Evolutionary conservation across 2,329 filamentous ascomycete genomes (phyloP).

Genomic region (Phoma herbarum): DNA sequence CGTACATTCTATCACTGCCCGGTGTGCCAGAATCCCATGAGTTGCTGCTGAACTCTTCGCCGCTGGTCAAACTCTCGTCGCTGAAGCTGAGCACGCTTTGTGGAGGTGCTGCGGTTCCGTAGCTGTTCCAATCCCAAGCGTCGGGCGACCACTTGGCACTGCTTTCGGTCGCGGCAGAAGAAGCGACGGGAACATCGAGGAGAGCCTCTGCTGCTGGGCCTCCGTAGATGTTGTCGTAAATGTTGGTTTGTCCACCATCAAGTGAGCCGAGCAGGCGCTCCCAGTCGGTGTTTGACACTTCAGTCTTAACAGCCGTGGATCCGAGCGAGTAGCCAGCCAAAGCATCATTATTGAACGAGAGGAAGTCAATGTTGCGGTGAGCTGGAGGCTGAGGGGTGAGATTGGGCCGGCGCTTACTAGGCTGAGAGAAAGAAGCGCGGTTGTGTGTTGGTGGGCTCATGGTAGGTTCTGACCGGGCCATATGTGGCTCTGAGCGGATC

Average conservation of each 20-base stretch:
- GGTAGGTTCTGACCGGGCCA: slow-evolving; percentile 58
- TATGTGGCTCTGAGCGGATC: slow-evolving; percentile 55
- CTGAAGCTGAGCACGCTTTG: slow-evolving; percentile 68
- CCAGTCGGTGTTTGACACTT: slow-evolving; percentile 76
- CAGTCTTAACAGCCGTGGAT: slow-evolving; percentile 51
- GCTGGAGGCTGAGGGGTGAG: slow-evolving; percentile 30
- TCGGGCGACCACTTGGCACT: slow-evolving; percentile 48
- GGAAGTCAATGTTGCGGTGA: slow-evolving; percentile 58
- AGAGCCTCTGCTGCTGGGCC: slow-evolving; percentile 61
- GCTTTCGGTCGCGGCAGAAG: slow-evolving; percentile 41
- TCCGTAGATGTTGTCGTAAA: slow-evolving; percentile 85
- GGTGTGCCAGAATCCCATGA: slow-evolving; percentile 43
- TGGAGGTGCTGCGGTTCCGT: slow-evolving; percentile 45
- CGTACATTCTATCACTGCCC: slow-evolving; percentile 45
- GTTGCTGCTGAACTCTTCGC: slow-evolving; percentile 53
- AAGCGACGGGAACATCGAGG: slow-evolving; percentile 44
- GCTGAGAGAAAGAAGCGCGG: slow-evolving; percentile 44
- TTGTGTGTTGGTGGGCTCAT: slow-evolving; percentile 52
- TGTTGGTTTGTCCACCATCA: slow-evolving; percentile 80
- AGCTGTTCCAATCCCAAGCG: slow-evolving; percentile 46
- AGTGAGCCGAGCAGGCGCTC: slow-evolving; percentile 81
- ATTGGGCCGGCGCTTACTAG: slow-evolving; percentile 48
- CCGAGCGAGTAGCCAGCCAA: slow-evolving; percentile 41
- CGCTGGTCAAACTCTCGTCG: slow-evolving; percentile 66
- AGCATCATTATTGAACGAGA: slow-evolving; percentile 56